Evolutionary conservation across 805 yeast genomes (phyloP).

Genomic region (Yamadazyma akitaensis): DNA sequence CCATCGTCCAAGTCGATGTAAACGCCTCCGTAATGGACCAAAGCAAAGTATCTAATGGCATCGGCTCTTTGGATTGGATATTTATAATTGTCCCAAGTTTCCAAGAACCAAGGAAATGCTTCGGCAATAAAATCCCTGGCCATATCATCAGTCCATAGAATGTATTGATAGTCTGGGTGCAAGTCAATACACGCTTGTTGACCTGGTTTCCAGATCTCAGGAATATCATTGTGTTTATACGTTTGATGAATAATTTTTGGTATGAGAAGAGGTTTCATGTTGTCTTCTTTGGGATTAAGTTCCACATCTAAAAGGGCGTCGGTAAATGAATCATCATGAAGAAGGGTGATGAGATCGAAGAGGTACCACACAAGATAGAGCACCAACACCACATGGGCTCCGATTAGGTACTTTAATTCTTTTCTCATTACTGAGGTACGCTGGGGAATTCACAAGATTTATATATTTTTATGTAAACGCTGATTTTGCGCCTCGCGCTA

Average conservation of each 20-base stretch:
- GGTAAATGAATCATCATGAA: conserved; percentile 66
- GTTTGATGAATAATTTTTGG: conserved; percentile 95
- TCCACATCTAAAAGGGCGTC: conserved; percentile 65
- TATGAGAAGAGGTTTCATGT: conserved; percentile 52
- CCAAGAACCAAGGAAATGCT: conserved; percentile 82
- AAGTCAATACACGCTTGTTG: conserved; percentile 72
- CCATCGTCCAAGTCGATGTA: conserved; percentile 91
- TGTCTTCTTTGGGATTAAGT: conserved; percentile 50
- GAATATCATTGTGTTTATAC: conserved; percentile 74
- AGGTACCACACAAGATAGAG: conserved; percentile 57
- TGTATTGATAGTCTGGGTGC: conserved; percentile 86
- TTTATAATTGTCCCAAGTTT: conserved; percentile 71
- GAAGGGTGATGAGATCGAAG: conserved; percentile 67
- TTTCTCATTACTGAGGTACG: conserved; percentile 47
- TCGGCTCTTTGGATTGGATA: conserved; percentile 89
- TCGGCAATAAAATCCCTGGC: conserved; percentile 73
- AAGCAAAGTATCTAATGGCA: conserved; percentile 81
- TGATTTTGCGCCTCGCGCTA: neutral
- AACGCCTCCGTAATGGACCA: conserved; percentile 82
- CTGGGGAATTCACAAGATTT: neutral
- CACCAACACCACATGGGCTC: conserved; percentile 56
- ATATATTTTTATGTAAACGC: neutral
- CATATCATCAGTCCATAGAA: conserved; percentile 86
- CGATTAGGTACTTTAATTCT: conserved; percentile 59
- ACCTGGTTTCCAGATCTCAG: conserved; percentile 77